Base-by-base conservation (phyloP, 768 basidiomycete genomes). In the Lactarius trivialis region DNA sequence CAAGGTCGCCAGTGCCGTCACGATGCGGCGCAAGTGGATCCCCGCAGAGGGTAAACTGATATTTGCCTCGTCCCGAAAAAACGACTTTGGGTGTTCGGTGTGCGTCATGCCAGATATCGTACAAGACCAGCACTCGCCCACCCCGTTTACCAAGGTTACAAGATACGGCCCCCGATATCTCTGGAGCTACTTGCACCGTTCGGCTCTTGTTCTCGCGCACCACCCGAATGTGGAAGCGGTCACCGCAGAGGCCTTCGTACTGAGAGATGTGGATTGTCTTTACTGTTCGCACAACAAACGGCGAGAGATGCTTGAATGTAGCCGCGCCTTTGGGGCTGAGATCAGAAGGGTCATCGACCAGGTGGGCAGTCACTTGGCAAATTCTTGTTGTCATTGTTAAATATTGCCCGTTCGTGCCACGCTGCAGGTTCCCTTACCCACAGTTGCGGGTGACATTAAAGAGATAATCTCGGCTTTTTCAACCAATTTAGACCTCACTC, bases 171-270 rank as follows among this genome's bases (percentile, higher is more conserved):
- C 60, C 1, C 55, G 48, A 12, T 50, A 26, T 61, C 21, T 61
- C 28, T 61, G 54, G 60, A 56, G 32, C 21, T 61, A 61, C 60
- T 51, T 61, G 48, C 36, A 61, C 12, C 60, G 60, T 17, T 49
- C 60, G 19, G 45, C 60, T 12, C 45, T 56, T 19, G 34, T 61
- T 33, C 60, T 61, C 8, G 60, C 60, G 8, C 37, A 51, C n/a
- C 60, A 51, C n/a, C 54, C 60, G 7, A 51, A 24, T 37, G 36
- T 26, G 3, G 55, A 49, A 12, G 60, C 48, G 30, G 28, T 61
- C 19, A 56, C 48, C 12, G 9, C 15, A 9, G 30, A 48, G 11
- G n/a, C 19, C 6, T 61, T 61, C 45, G 60, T 61, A 26, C 43
- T 56, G 17, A 41, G 7, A 26, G 52, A 60, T 48, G 0, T 39